phyloP scores from a whole-genome alignment of 1,139 yeast genomes.

The Suhomyces guaymorum region DNA sequence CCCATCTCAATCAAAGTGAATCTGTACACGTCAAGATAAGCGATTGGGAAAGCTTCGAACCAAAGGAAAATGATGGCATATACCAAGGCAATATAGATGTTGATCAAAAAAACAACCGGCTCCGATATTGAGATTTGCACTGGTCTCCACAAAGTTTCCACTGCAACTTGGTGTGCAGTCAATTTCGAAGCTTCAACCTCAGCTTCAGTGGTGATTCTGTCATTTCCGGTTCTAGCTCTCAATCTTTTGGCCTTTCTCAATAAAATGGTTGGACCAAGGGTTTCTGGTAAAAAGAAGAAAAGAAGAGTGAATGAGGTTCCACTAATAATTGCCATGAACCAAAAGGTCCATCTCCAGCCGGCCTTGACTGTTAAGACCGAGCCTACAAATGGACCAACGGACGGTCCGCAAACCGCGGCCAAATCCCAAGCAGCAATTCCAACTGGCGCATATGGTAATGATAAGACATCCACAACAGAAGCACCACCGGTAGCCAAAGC shows the following conservation, averaged over 20 bases:
- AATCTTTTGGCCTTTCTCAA: constrained; percentile 37
- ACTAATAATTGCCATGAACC: constrained; percentile 36
- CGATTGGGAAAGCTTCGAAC: constrained; percentile 64
- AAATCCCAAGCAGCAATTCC: constrained; percentile 37
- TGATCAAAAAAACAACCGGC: constrained; percentile 47
- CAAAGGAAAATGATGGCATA: constrained; percentile 57
- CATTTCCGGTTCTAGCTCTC: constrained; percentile 35
- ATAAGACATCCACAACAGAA: constrained; percentile 29
- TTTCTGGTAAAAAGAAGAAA: constrained; percentile 34
- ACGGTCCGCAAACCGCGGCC: constrained; percentile 38
- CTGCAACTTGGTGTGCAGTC: constrained; percentile 30
- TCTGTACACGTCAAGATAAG: constrained; percentile 42
- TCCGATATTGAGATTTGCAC: constrained; percentile 43
- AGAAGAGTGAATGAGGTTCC: constrained; percentile 30
- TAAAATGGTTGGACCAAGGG: constrained; percentile 33
- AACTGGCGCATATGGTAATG: constrained; percentile 29
- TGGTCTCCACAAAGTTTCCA: constrained; percentile 52
- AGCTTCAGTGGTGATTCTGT: constrained; percentile 29
- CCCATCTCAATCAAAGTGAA: constrained; percentile 54
- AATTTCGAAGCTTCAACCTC: constrained; percentile 29
- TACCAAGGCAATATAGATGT: constrained; percentile 52
- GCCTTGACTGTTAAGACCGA: constrained; percentile 29
- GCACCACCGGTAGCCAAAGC: constrained; percentile 41
- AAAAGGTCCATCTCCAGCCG: constrained; percentile 42
- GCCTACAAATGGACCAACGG: constrained; percentile 40